phyloP scores from a whole-genome alignment of 768 basidiomycete genomes.

The Rhodotorula babjevae region DNA sequence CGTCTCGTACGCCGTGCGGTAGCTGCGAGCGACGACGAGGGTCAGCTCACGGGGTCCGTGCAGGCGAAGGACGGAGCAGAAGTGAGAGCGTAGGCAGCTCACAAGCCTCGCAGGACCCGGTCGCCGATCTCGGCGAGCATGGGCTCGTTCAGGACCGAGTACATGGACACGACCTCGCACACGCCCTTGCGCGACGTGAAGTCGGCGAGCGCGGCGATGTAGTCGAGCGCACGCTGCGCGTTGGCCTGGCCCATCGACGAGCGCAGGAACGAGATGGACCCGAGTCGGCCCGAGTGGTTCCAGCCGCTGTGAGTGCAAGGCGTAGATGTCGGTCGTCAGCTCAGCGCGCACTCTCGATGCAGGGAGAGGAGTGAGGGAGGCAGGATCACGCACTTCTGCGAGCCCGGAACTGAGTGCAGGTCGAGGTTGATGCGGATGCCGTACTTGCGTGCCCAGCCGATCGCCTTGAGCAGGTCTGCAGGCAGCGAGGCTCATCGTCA shows the following conservation, averaged over 20 bases:
- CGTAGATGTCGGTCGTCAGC: neutral
- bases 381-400: constrained; percentile 50
- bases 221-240: constrained; percentile 80
- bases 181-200: constrained; percentile 58
- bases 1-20: constrained; percentile 75
- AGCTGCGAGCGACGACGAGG: constrained; percentile 45
- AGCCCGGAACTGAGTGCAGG: constrained; percentile 71
- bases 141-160: constrained; percentile 86
- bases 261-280: constrained; percentile 68
- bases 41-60: no score
- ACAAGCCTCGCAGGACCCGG: constrained; percentile 45
- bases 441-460: constrained; percentile 94
- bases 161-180: constrained; percentile 68
- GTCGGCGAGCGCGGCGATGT: constrained; percentile 78
- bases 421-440: constrained; percentile 91
- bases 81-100: neutral
- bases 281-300: constrained; percentile 89
- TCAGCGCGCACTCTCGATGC: no score
- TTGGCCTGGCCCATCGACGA: constrained; percentile 73
- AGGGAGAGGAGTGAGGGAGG: neutral
- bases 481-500: no score
- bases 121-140: constrained; percentile 57
- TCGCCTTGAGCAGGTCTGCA: constrained; percentile 73
- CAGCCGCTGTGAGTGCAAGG: constrained; percentile 61
- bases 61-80: neutral